Conservation (phyloP, 768 basidiomycete species). For the Pleurotus giganteus region DNA sequence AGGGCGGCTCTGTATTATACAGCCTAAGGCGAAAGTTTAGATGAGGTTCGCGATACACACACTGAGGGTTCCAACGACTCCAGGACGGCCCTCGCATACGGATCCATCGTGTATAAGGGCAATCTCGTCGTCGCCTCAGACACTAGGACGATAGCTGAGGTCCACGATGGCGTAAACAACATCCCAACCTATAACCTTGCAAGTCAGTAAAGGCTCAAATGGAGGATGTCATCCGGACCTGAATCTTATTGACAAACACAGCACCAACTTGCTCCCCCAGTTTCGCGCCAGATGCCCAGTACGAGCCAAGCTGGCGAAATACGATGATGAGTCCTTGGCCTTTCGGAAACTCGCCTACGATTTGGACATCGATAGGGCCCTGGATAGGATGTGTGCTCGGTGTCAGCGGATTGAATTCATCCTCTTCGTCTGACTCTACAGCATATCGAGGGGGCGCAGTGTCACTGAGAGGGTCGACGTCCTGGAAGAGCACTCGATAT, state of each 20-base stretch:
- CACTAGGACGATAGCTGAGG: conserved; percentile 41
- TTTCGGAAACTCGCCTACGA: conserved; percentile 33
- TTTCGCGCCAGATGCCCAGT: conserved; percentile 50
- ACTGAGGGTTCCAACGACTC: conserved; percentile 42
- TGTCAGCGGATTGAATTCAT: conserved; percentile 50
- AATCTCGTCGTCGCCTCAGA: conserved; percentile 51
- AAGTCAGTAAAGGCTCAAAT: neutral
- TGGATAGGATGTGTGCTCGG: conserved; percentile 16
- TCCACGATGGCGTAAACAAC: conserved; percentile 50
- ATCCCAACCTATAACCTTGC: conserved; percentile 42
- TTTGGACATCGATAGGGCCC: conserved; percentile 29
- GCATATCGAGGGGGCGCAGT: conserved; percentile 56
- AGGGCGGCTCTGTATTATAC: conserved; percentile 39
- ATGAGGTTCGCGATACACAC: conserved; percentile 26
- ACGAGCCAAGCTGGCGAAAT: conserved; percentile 41
- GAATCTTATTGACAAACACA: conserved; percentile 41
- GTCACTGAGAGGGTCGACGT: conserved; percentile 56
- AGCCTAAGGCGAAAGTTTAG: neutral
- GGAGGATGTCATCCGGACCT: conserved; percentile 30
- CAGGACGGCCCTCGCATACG: conserved; percentile 43
- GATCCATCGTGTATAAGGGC: conserved; percentile 49
- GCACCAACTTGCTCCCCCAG: conserved; percentile 52
- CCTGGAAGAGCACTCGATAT: conserved; percentile 25
- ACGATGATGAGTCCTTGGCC: conserved; percentile 39
- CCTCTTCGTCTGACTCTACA: conserved; percentile 69